These are phyloP conservation scores for Neospora caninum DNA, from an alignment of 169 alveolate species.

Conservation along the genomic window DNA sequence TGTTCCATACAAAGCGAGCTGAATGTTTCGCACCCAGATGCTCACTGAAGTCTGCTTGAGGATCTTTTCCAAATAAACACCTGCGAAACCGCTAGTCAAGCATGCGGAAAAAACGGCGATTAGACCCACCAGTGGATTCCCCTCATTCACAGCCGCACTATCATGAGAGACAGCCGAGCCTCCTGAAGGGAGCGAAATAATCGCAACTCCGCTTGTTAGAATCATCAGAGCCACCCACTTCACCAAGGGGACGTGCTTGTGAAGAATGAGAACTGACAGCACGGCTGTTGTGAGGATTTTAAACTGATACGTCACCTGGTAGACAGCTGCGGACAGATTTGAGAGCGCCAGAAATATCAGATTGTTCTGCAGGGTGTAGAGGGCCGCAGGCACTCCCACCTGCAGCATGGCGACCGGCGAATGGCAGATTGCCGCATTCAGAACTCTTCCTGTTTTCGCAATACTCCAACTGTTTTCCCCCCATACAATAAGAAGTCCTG, in stretches of 20 bases:
- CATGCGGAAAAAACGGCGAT: conserved; percentile 82
- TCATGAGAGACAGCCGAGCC: background rate
- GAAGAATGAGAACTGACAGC: conserved; percentile 73
- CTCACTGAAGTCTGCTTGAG: conserved; percentile 72
- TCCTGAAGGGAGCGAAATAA: conserved; percentile 68
- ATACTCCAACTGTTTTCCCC: conserved; percentile 37
- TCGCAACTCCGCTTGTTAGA: conserved; percentile 72
- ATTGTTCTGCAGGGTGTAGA: conserved; percentile 80
- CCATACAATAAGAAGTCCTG: conserved; percentile 42
- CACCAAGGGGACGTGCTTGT: conserved; percentile 51
- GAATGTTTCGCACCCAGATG: conserved; percentile 79
- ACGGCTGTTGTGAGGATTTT: conserved; percentile 81
- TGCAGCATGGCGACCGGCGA: conserved; percentile 43
- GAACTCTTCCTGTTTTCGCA: background rate
- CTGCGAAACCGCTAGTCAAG: conserved; percentile 82
- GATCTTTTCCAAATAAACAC: conserved; percentile 78
- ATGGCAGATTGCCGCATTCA: background rate
- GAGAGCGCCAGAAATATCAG: conserved; percentile 77
- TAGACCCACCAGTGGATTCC: conserved; percentile 70
- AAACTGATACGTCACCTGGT: conserved; percentile 78
- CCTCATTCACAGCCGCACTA: background rate
- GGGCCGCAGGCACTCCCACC: conserved; percentile 79
- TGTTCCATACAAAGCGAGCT: conserved; percentile 78
- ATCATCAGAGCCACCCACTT: conserved; percentile 72
- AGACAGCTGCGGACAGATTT: conserved; percentile 80